Conservation (phyloP, 371 early-diverging fungal species). For the Actinomucor elegans region DNA sequence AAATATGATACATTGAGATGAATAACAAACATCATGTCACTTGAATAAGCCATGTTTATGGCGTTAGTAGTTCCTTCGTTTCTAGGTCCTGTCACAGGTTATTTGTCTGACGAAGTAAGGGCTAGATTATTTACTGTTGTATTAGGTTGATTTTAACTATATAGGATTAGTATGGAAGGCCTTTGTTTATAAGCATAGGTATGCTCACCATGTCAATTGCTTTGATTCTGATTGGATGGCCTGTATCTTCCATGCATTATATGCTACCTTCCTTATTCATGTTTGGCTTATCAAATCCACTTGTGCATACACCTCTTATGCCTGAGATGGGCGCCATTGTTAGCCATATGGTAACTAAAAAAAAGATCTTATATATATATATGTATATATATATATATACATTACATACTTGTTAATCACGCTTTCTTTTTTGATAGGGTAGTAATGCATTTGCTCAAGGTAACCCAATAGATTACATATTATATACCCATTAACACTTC, state of each 20-base stretch:
- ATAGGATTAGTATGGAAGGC: neutral
- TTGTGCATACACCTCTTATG: conserved; percentile 36
- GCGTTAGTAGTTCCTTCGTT: conserved; percentile 53
- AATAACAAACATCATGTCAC: neutral
- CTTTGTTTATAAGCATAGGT: conserved; percentile 28
- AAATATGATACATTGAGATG: neutral
- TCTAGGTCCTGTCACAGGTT: conserved; percentile 45
- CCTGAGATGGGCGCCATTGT: conserved; percentile 42
- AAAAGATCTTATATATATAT: too few species aligned
- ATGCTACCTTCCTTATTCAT: conserved; percentile 31
- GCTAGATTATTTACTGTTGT: too few species aligned
- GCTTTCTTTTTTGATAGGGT: neutral
- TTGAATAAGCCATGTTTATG: conserved; percentile 34
- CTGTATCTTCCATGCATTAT: conserved; percentile 15
- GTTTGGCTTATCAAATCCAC: conserved; percentile 38
- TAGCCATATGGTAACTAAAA: conserved; percentile 31
- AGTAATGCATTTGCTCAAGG: conserved; percentile 13
- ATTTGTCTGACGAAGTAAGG: conserved; percentile 33
- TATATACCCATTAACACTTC: neutral
- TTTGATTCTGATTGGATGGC: conserved; percentile 28
- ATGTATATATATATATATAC: neutral
- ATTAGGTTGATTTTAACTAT: too few species aligned
- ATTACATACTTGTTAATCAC: neutral
- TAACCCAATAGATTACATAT: conserved; percentile 3
- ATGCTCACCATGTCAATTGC: conserved; percentile 36